phyloP scores from a whole-genome alignment of 345 rosid species.

The Noccaea caerulescens region DNA sequence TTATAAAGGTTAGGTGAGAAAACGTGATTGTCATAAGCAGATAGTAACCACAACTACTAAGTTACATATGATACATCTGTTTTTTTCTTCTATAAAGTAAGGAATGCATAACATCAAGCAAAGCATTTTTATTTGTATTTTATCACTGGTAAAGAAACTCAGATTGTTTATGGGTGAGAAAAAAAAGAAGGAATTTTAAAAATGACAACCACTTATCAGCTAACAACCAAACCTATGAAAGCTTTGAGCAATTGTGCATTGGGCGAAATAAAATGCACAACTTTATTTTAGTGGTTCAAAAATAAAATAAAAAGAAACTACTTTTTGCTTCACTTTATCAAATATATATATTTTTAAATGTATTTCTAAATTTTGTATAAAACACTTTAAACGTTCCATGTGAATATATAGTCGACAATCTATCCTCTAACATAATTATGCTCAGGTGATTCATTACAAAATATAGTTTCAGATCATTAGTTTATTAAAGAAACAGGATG shows the following conservation, averaged over 20 bases:
- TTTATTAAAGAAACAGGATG: background rate
- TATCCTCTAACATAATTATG: slow-evolving; percentile 19
- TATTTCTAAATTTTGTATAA: background rate
- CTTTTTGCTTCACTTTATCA: background rate
- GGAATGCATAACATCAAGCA: slow-evolving; percentile 5
- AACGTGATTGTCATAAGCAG: slow-evolving; percentile 3
- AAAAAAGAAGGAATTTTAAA: background rate
- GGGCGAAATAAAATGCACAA: background rate
- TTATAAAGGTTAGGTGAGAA: background rate
- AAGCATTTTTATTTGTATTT: slow-evolving; percentile 12
- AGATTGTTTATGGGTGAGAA: slow-evolving; percentile 11
- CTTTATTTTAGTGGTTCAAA: background rate
- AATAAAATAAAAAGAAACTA: background rate
- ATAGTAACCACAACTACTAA: background rate
- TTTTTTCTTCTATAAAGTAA: background rate
- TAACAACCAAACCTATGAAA: slow-evolving; percentile 22
- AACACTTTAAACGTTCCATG: background rate
- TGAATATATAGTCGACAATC: background rate
- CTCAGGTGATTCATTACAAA: slow-evolving; percentile 14
- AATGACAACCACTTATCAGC: slow-evolving; percentile 32
- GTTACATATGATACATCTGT: background rate
- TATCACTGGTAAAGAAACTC: background rate
- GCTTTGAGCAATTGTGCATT: background rate
- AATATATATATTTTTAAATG: background rate
- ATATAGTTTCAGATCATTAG: background rate